Conservation (phyloP, 495 filamentous ascomycete species). For the Lepidopterella palustris region DNA sequence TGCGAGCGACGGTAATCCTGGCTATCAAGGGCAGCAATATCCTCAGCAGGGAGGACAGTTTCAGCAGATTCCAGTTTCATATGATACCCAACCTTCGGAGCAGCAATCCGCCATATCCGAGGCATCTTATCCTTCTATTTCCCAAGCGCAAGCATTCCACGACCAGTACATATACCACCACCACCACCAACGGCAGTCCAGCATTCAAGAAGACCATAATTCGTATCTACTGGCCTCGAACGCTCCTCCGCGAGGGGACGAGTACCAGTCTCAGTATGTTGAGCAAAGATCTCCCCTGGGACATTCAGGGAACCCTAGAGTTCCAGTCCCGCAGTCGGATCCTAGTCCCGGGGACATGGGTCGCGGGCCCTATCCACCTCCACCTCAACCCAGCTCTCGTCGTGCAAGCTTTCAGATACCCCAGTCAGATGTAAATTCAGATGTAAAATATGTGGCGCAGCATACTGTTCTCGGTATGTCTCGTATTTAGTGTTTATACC, state of each 20-base stretch:
- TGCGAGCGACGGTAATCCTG: background rate
- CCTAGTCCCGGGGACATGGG: conserved; percentile 5
- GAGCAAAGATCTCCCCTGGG: conserved; percentile 12
- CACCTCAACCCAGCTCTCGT: conserved; percentile 1
- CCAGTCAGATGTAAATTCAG: conserved; percentile 20
- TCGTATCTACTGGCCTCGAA: conserved; percentile 8
- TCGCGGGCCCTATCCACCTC: conserved; percentile 11
- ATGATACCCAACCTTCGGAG: conserved; percentile 15
- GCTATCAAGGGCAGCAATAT: conserved; percentile 12
- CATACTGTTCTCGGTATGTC: conserved; percentile 30
- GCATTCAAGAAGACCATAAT: conserved; percentile 7
- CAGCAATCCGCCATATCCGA: conserved; percentile 15
- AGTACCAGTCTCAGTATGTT: conserved; percentile 11
- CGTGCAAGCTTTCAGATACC: conserved; percentile 22
- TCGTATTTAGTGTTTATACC: conserved; percentile 24
- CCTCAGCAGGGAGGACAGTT: conserved; percentile 11
- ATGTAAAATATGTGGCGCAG: conserved; percentile 28
- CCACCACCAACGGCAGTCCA: background rate
- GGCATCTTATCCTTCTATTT: conserved; percentile 8
- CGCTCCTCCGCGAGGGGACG: conserved; percentile 9
- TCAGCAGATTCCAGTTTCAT: conserved; percentile 18
- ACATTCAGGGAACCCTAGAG: conserved; percentile 13
- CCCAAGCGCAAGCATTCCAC: conserved; percentile 18
- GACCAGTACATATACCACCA: conserved; percentile 17
- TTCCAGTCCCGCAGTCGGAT: conserved; percentile 2